Conservation (phyloP, 371 early-diverging fungal genomes). For the Mucor velutinosus region DNA sequence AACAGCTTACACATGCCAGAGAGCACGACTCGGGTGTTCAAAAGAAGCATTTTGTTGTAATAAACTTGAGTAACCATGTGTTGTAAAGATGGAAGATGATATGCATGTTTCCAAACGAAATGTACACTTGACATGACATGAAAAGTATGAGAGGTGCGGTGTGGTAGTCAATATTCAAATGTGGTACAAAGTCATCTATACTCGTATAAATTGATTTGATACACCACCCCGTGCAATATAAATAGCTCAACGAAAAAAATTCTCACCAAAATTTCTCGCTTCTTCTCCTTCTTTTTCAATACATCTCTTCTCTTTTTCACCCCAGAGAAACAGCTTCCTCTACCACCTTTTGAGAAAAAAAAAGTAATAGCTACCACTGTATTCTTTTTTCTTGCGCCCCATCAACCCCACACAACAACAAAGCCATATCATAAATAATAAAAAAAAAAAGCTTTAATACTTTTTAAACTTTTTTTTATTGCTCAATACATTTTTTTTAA, state of each 20-base stretch:
- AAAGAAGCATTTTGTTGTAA: constrained; percentile 4
- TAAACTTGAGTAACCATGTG: not conserved
- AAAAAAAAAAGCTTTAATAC: constrained; percentile 9
- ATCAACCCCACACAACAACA: not conserved
- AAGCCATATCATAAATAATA: not conserved
- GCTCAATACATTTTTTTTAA: constrained; percentile 6
- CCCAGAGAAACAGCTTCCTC: not conserved
- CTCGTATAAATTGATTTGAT: not conserved
- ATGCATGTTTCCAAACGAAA: not conserved
- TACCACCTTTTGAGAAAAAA: not conserved
- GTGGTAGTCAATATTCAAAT: not conserved
- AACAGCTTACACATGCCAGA: not conserved
- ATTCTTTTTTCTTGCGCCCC: not conserved
- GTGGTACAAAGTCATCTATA: not conserved
- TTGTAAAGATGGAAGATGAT: not conserved
- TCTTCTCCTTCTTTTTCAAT: not conserved
- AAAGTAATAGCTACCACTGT: not conserved
- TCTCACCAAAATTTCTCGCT: not conserved
- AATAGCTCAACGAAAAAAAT: not conserved
- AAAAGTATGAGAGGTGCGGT: not conserved
- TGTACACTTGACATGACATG: not conserved
- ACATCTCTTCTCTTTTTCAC: not conserved
- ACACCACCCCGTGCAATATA: not conserved
- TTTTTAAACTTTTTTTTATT: constrained; percentile 9
- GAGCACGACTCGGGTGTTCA: not conserved